Base-by-base conservation (phyloP, 805 yeast species). In the Tetrapisispora nanseiensis region DNA sequence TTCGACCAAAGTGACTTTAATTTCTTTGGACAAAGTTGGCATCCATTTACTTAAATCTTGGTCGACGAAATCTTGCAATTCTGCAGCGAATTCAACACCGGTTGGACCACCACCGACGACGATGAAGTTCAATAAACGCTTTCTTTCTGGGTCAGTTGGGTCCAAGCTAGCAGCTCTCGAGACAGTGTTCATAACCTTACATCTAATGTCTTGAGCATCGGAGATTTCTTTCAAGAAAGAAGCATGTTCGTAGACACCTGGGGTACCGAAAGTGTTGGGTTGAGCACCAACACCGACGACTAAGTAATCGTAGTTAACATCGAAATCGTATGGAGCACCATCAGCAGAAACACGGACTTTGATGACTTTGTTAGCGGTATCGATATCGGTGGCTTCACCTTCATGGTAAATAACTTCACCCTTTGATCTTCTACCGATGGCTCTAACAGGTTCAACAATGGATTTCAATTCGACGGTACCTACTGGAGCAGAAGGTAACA, bases 51-150 rank as follows among this genome's bases (percentile, higher is more conserved):
- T 68, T 66, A 89, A 73, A 66, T 89, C 97, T 65, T 89, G 94
- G 63, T 84, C 87, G 48, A 87, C 83, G 67, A 85, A 90, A 66
- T 89, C 97, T 68, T 84, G 94, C 55, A 89, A 70, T 68, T 90
- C 97, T 58, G 95, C 97, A 52, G 97, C 96, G 56, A 87, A 83
- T 69, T 87, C 97, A 48, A 89, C 96, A 70, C 97, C 97, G 34
- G 97, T 89, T 62, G 97, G 97, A 50, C 97, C 97, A 67, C 97
- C 97, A 57, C 97, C 97, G 52, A 92, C 94, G 48, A 90, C 95
- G 48, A 90, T 90, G 55, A 87, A 80, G 48, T 81, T 82, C 61
- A 89, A 74, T 55, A 90, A 74, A 63, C 95, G 78, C 67, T 78
- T 76, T 67, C 97, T 78, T 62, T 85, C 95, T 18, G 80, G 79